These are phyloP conservation scores for Passiflora organensis DNA, from an alignment of 345 rosid genomes.

Conservation along the genomic window DNA sequence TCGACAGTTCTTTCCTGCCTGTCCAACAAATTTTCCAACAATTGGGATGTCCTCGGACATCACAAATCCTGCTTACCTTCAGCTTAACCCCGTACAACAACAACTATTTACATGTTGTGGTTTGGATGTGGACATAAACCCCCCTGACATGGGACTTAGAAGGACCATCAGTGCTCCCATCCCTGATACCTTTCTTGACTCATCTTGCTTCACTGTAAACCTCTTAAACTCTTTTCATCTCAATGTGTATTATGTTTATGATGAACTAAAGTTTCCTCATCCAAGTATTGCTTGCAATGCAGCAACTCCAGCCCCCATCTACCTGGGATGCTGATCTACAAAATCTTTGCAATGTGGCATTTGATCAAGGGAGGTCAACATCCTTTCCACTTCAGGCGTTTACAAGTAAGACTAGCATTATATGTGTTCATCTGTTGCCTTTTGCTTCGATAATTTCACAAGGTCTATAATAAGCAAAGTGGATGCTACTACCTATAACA, in stretches of 20 bases:
- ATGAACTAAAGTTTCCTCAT: background rate
- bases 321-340: conserved; percentile 66
- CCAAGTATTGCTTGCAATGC: conserved; percentile 12
- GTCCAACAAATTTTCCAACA: conserved; percentile 31
- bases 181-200: conserved; percentile 38
- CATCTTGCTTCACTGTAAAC: conserved; percentile 52
- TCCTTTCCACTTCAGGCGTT: conserved; percentile 37
- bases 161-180: conserved; percentile 45
- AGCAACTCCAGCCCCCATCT: conserved; percentile 49
- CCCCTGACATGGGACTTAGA: conserved; percentile 39
- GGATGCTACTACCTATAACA: conserved; percentile 26
- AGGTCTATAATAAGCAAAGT: conserved; percentile 24
- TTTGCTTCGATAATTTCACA: conserved; percentile 10
- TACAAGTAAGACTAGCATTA: conserved; percentile 38
- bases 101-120: conserved; percentile 47
- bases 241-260: background rate
- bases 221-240: background rate
- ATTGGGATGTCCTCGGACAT: conserved; percentile 47
- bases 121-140: conserved; percentile 40
- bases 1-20: conserved; percentile 34
- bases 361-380: conserved; percentile 43
- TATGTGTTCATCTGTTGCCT: conserved; percentile 10
- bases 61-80: conserved; percentile 44
- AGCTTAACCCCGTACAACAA: conserved; percentile 42
- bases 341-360: conserved; percentile 50